Conservation (phyloP, 2,329 filamentous ascomycete genomes). For the Colletotrichum shisoi region DNA sequence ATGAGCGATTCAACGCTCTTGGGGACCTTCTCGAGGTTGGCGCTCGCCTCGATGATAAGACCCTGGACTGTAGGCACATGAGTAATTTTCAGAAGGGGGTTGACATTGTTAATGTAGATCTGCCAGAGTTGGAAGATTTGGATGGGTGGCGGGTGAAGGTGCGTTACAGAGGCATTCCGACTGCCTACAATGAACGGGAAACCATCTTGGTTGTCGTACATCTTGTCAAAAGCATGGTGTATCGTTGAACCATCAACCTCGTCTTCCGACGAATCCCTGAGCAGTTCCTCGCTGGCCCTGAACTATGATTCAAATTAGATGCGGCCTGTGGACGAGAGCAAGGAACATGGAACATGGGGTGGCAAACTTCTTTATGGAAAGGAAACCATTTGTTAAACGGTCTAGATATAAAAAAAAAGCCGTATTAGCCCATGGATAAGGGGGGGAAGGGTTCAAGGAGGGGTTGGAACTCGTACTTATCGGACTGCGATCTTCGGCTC, state of each 20-base stretch:
- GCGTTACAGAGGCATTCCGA: conserved; percentile 53
- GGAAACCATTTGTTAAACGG: conserved; percentile 59
- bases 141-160: conserved; percentile 62
- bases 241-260: conserved; percentile 63
- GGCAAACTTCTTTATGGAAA: conserved; percentile 60
- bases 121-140: conserved; percentile 74
- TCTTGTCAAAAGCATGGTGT: conserved; percentile 66
- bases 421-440: conserved; percentile 18
- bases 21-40: conserved; percentile 61
- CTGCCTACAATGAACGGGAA: conserved; percentile 66
- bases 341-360: not conserved
- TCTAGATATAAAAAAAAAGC: conserved; percentile 1
- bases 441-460: not conserved
- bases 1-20: conserved; percentile 70
- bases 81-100: conserved; percentile 72
- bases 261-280: conserved; percentile 66
- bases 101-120: conserved; percentile 73
- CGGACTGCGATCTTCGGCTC: conserved; percentile 40
- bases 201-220: conserved; percentile 64
- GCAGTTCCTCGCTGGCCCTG: conserved; percentile 57
- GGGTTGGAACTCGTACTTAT: conserved; percentile 42
- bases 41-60: conserved; percentile 69
- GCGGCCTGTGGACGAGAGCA: not conserved
- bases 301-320: conserved; percentile 51
- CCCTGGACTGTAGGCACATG: conserved; percentile 71